Evolutionary conservation across 225 moss, liverwort and hornwort genomes (phyloP), one percentile per base, ranked within the genome.

Genomic region (Pseudoscleropodium purum): DNA sequence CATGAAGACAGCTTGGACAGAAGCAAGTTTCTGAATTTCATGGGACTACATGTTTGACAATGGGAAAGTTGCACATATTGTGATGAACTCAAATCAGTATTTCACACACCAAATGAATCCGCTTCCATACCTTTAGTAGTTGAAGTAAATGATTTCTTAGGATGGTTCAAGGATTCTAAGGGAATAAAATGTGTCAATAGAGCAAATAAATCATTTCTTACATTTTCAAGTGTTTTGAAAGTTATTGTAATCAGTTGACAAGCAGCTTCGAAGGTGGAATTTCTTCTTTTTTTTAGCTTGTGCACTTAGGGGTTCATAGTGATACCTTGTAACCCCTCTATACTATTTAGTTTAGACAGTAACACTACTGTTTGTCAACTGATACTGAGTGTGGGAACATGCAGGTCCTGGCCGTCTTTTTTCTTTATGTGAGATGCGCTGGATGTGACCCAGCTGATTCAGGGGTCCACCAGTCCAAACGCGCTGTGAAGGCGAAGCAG

Each of bases 381-480:
- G 29, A 82, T 52, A 14, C 36, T 26, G 31, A 70, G 11, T 83
- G 61, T 17, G 43, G 56, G 41, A 75, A 75, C 63, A 36, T 93
- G 93, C 94, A 98, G 96, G 98, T 98, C 15, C 87, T 96, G 81
- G 93, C 96, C 74, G 96, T 96, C 63, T 91, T 98, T 87, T 86
- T 84, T 68, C 90, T 98, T n/a, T 98, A 98, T 52, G 93, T 98
- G 81, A 91, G 95, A 47, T 98, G 98, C 91, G 98, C 96, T 66
- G 97, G 96, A 86, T 97, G 96, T 74, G 96, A 97, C 49, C 97
- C 97, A 61, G 98, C 97, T 84, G 97, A 97, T 92, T 87, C 93
- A 25, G 97, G 98, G 75, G 95, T 98, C 27, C 93, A 92, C 87
- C 91, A 92, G 73, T 93, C 93, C 88, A 94, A 92, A 68, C 92